Evolutionary conservation across 208 protist species (phyloP).

Genomic region (Trypanosoma boissoni): DNA sequence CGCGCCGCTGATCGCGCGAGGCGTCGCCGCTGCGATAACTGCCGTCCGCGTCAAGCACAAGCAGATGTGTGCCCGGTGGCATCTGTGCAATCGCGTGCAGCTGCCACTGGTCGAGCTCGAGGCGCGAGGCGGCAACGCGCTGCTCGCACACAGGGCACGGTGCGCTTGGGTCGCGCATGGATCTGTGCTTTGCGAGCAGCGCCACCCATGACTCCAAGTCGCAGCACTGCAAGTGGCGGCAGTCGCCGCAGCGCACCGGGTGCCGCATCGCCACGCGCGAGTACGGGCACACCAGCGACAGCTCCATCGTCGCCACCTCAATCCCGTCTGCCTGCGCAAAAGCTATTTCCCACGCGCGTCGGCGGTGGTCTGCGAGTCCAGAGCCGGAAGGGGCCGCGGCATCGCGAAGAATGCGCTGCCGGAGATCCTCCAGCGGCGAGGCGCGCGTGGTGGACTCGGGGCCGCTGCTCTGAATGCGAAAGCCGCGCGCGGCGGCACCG

Average conservation of each 20-base stretch:
- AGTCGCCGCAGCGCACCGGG: conserved; percentile 74
- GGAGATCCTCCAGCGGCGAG: conserved; percentile 25
- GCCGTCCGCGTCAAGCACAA: conserved; percentile 75
- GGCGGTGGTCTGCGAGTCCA: conserved; percentile 48
- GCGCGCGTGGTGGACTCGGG: conserved; percentile 16
- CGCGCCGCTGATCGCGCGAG: conserved; percentile 51
- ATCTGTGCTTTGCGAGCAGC: conserved; percentile 71
- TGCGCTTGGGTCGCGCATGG: conserved; percentile 80
- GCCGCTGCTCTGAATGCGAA: not conserved
- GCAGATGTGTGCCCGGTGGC: conserved; percentile 73
- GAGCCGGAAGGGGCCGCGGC: conserved; percentile 11
- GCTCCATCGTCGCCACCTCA: conserved; percentile 80
- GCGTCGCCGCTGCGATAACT: conserved; percentile 71
- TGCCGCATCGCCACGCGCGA: conserved; percentile 58
- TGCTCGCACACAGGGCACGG: conserved; percentile 84
- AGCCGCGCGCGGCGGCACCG: not conserved
- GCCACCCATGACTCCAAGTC: conserved; percentile 87
- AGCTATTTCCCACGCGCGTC: conserved; percentile 52
- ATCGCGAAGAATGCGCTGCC: conserved; percentile 47
- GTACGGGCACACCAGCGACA: conserved; percentile 84
- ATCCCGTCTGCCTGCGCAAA: conserved; percentile 56
- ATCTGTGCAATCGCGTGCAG: conserved; percentile 62
- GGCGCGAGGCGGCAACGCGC: conserved; percentile 65
- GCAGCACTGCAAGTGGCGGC: conserved; percentile 88
- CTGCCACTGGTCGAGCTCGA: conserved; percentile 87